Percentiles rank a stretch among this genome's conserved stretches.
These are phyloP conservation scores for Geotrichum candidum DNA, from an alignment of 1,139 yeast species.

Conservation along the genomic window DNA sequence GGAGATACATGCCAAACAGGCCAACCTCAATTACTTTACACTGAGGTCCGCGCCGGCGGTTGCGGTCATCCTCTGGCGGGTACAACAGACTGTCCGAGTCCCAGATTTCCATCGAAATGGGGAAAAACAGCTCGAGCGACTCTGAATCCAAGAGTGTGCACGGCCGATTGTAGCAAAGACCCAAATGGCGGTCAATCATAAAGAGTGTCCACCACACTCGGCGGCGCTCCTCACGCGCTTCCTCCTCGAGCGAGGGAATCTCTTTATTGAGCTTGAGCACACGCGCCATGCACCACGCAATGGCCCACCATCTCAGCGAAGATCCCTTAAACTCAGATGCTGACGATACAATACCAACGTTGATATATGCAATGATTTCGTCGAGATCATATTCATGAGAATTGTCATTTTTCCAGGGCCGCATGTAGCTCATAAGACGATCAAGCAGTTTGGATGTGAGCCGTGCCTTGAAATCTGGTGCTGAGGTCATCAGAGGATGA, in stretches of 20 bases:
- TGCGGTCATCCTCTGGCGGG: constrained; percentile 27
- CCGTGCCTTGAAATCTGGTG: constrained; percentile 30
- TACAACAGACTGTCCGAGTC: constrained; percentile 24
- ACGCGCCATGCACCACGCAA: constrained; percentile 36
- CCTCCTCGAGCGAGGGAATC: constrained; percentile 29
- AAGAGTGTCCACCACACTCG: constrained; percentile 42
- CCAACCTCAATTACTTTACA: constrained; percentile 23
- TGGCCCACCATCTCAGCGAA: constrained; percentile 39
- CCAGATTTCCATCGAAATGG: constrained; percentile 37
- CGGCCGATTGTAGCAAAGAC: constrained; percentile 38
- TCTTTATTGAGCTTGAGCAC: constrained; percentile 35
- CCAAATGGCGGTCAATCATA: constrained; percentile 39
- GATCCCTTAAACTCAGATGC: constrained; percentile 40
- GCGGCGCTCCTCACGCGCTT: constrained; percentile 38
- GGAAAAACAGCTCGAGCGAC: constrained; percentile 33
- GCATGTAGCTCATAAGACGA: constrained; percentile 28
- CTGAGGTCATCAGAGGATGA: constrained; percentile 33
- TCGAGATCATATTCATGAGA: constrained; percentile 29
- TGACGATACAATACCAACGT: constrained; percentile 39
- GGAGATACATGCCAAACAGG: constrained; percentile 28
- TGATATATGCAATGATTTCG: constrained; percentile 37
- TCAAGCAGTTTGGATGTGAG: constrained; percentile 30
- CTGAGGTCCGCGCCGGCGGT: constrained; percentile 21
- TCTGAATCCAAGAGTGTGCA: constrained; percentile 35
- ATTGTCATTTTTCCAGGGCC: constrained; percentile 26